Percentiles rank a stretch among this genome's conserved stretches.
phyloP scores from a whole-genome alignment of 257 asterid species.

The Solanum arcanum region DNA sequence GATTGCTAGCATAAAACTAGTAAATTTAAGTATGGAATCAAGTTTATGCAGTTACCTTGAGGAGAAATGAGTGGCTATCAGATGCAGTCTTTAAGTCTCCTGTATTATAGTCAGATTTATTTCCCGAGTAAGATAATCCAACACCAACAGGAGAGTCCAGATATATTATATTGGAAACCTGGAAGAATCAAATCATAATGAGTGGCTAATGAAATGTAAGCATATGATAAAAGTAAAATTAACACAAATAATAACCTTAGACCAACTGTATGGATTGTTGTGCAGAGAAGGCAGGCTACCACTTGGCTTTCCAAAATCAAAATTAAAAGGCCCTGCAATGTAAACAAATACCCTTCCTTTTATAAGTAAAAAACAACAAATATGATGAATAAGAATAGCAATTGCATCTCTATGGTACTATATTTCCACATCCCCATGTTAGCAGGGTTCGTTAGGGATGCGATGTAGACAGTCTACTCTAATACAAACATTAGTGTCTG shows the following conservation, averaged over 20 bases:
- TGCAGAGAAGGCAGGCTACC: slow-evolving; percentile 63
- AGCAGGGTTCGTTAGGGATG: not conserved
- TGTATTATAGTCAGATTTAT: slow-evolving; percentile 55
- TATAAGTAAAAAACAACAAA: not conserved
- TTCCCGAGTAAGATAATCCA: slow-evolving; percentile 68
- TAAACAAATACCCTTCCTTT: not conserved
- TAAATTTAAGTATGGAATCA: not conserved
- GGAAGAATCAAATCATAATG: not conserved
- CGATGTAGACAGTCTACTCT: not conserved
- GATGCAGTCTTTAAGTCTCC: slow-evolving; percentile 76
- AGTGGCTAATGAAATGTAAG: not conserved
- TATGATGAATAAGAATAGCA: not conserved
- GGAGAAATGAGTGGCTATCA: slow-evolving; percentile 77
- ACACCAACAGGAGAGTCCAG: slow-evolving; percentile 95
- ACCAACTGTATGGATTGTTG: slow-evolving; percentile 86
- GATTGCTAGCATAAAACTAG: not conserved
- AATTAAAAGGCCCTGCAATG: slow-evolving; percentile 84
- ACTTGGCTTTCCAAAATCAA: slow-evolving; percentile 40
- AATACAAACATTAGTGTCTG: not conserved
- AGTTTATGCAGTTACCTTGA: slow-evolving; percentile 37
- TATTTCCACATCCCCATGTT: not conserved
- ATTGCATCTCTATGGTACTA: not conserved
- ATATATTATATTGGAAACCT: slow-evolving; percentile 74
- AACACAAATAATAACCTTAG: slow-evolving; percentile 54
- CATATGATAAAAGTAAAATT: not conserved